Evolutionary conservation across 2,329 filamentous ascomycete genomes (phyloP).

Genomic region (Nemania sp.): DNA sequence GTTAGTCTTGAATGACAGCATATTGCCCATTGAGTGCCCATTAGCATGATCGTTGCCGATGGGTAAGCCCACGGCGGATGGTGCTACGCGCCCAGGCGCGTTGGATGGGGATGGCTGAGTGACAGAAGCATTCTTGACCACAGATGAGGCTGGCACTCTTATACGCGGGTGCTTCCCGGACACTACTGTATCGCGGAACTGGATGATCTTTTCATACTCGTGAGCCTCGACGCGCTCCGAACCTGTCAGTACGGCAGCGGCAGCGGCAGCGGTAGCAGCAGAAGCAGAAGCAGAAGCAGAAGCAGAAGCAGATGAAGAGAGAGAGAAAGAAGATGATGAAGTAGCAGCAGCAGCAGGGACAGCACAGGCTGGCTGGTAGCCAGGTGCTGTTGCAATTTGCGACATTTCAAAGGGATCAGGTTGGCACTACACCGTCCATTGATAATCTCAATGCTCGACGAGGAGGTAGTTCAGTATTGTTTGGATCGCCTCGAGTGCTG

Average conservation of each 20-base stretch:
- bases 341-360: neutral
- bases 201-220: slow-evolving; percentile 80
- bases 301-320: no score
- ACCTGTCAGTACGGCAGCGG: slow-evolving; percentile 29
- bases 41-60: slow-evolving; percentile 32
- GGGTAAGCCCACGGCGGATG: slow-evolving; percentile 25
- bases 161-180: slow-evolving; percentile 73
- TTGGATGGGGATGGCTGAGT: slow-evolving; percentile 32
- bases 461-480: slow-evolving; percentile 12
- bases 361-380: slow-evolving; percentile 26
- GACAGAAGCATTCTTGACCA: slow-evolving; percentile 33
- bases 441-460: slow-evolving; percentile 13
- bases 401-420: slow-evolving; percentile 29
- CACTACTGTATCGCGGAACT: slow-evolving; percentile 79
- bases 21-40: slow-evolving; percentile 39
- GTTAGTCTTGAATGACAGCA: slow-evolving; percentile 45
- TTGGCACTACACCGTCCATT: slow-evolving; percentile 26
- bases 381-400: slow-evolving; percentile 23
- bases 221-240: slow-evolving; percentile 59
- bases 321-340: no score
- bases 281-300: no score
- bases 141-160: slow-evolving; percentile 52
- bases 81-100: slow-evolving; percentile 33
- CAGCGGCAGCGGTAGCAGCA: neutral
- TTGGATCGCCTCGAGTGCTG: slow-evolving; percentile 6